A percentile compares a stretch with the other conserved stretches of the same genome.
Conservation (phyloP, 768 basidiomycete species). For the Lactifluus pinguis region DNA sequence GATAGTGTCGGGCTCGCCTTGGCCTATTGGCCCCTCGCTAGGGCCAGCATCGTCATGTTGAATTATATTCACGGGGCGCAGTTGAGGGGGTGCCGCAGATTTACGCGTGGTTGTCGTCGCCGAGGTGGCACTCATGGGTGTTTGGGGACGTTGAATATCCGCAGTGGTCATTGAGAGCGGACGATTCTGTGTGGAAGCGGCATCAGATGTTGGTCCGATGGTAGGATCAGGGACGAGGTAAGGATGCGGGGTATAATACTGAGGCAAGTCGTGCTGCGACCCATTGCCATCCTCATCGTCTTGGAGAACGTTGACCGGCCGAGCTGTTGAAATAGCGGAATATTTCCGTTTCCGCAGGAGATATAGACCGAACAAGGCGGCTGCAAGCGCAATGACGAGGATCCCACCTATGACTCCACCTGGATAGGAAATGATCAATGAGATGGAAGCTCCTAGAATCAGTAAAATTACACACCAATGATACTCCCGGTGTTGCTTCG, state of each 20-base stretch:
- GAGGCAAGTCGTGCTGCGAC: conserved; percentile 45
- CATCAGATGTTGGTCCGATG: conserved; percentile 31
- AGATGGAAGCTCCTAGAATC: neutral
- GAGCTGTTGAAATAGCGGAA: conserved; percentile 38
- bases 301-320: conserved; percentile 59
- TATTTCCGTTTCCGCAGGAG: conserved; percentile 41
- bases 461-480: conserved; percentile 4
- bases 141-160: conserved; percentile 16
- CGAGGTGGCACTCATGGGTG: conserved; percentile 24
- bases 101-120: conserved; percentile 34
- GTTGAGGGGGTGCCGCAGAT: conserved; percentile 35
- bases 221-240: conserved; percentile 64
- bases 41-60: conserved; percentile 80
- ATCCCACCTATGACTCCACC: conserved; percentile 53
- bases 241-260: conserved; percentile 69
- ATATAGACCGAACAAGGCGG: conserved; percentile 36
- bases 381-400: conserved; percentile 33
- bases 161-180: conserved; percentile 11
- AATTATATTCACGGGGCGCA: conserved; percentile 70
- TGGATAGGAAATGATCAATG: conserved; percentile 30
- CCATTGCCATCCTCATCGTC: conserved; percentile 42
- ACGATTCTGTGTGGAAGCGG: conserved; percentile 23
- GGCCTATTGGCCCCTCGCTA: conserved; percentile 30
- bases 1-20: conserved; percentile 55
- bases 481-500: conserved; percentile 11